Conservation (phyloP, 441 rosid species). For the Macaranga tanarius region DNA sequence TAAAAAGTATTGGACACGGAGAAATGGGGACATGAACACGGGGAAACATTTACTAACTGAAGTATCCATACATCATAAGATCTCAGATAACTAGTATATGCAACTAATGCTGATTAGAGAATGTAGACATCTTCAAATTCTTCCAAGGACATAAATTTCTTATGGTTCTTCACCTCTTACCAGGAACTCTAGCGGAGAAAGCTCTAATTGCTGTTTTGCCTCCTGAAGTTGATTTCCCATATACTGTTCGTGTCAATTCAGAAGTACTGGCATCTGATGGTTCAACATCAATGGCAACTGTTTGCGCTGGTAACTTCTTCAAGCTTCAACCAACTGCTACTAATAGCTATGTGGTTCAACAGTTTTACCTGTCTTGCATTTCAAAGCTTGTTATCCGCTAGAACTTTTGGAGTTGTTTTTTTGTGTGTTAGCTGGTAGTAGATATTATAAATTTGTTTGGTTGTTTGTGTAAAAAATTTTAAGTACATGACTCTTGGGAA, state of each 20-base stretch:
- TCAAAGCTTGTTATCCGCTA: constrained; percentile 9
- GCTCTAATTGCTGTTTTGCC: constrained; percentile 95
- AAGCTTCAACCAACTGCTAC: not conserved
- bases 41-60: too few relatives aligned
- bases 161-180: constrained; percentile 25
- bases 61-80: too few relatives aligned
- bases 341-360: too few relatives aligned
- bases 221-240: constrained; percentile 74
- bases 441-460: not conserved
- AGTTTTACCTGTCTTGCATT: not conserved
- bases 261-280: constrained; percentile 99
- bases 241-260: constrained; percentile 82
- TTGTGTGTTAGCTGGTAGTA: not conserved
- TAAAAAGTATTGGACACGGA: too few relatives aligned
- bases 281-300: constrained; percentile 97
- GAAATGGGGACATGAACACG: too few relatives aligned
- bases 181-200: constrained; percentile 97
- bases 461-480: not conserved
- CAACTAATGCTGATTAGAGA: not conserved
- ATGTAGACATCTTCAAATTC: not conserved
- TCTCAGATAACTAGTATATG: not conserved
- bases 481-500: not conserved
- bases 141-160: constrained; percentile 6
- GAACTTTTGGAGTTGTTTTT: not conserved
- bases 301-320: constrained; percentile 76